Conservation (phyloP, 148 eudicot species). For the Nyssa sinensis region DNA sequence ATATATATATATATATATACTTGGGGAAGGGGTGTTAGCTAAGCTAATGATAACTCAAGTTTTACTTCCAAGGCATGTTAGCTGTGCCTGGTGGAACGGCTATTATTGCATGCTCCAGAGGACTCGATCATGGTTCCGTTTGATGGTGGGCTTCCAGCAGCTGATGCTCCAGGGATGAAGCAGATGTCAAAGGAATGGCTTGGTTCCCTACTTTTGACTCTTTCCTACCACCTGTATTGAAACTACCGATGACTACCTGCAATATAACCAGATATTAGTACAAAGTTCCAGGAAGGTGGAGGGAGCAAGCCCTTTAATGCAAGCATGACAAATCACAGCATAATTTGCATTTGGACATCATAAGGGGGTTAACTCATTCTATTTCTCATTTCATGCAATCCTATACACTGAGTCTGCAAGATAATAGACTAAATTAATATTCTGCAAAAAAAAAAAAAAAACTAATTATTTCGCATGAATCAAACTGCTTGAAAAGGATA, state of each 20-base stretch:
- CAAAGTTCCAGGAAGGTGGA: too few relatives aligned
- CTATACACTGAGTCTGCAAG: neutral
- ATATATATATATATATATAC: too few relatives aligned
- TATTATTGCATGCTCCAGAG: slow-evolving; percentile 15
- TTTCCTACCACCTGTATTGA: slow-evolving; percentile 17
- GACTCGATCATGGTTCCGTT: slow-evolving; percentile 25
- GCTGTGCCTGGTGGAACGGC: neutral
- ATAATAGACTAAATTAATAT: neutral
- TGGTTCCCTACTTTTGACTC: slow-evolving; percentile 5
- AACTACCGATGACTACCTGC: slow-evolving; percentile 33
- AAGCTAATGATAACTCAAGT: neutral
- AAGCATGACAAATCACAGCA: neutral
- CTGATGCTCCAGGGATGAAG: slow-evolving; percentile 15
- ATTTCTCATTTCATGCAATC: neutral
- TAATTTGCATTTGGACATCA: neutral
- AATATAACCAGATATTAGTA: slow-evolving; percentile 3
- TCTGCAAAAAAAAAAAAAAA: neutral
- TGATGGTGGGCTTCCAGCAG: slow-evolving; percentile 21
- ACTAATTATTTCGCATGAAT: too few relatives aligned
- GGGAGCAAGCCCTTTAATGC: neutral
- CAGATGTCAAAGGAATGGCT: slow-evolving; percentile 3
- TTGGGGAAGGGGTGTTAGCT: neutral
- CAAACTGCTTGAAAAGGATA: neutral
- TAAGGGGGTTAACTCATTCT: neutral
- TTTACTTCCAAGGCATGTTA: neutral